These are phyloP conservation scores for Aspergillus phoenicis DNA, from an alignment of 2,329 filamentous ascomycete species.

Conservation along the genomic window DNA sequence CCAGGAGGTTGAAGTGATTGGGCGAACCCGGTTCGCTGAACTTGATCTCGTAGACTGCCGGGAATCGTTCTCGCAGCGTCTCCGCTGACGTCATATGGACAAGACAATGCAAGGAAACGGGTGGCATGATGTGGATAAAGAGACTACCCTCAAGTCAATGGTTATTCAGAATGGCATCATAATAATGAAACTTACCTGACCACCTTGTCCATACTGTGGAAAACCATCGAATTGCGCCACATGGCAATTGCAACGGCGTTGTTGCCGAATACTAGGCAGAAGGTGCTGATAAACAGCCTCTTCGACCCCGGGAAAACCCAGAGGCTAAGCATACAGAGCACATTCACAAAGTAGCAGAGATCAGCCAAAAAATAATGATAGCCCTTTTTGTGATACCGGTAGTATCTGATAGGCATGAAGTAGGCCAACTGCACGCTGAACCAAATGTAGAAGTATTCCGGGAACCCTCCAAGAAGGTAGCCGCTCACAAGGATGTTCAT, in stretches of 20 bases:
- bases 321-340: slow-evolving; percentile 76
- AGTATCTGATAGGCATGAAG: slow-evolving; percentile 95
- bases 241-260: slow-evolving; percentile 97
- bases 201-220: slow-evolving; percentile 98
- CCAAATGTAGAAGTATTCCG: slow-evolving; percentile 88
- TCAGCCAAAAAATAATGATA: slow-evolving; percentile 98
- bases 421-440: slow-evolving; percentile 85
- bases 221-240: slow-evolving; percentile 98
- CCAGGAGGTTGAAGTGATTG: slow-evolving; percentile 74
- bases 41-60: slow-evolving; percentile 82
- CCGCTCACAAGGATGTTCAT: slow-evolving; percentile 97
- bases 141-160: slow-evolving; percentile 54
- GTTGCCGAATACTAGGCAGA: slow-evolving; percentile 91
- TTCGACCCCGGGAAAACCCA: slow-evolving; percentile 92
- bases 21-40: slow-evolving; percentile 67
- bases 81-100: slow-evolving; percentile 76
- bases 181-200: slow-evolving; percentile 61
- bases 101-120: slow-evolving; percentile 86
- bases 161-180: not conserved
- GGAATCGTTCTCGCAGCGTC: slow-evolving; percentile 70
- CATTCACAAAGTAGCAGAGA: slow-evolving; percentile 97
- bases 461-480: slow-evolving; percentile 84
- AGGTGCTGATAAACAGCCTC: slow-evolving; percentile 86
- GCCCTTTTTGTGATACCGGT: slow-evolving; percentile 85
- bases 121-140: slow-evolving; percentile 99